phyloP scores from a whole-genome alignment of 2,329 filamentous ascomycete genomes.

The Sporothrix sp. region DNA sequence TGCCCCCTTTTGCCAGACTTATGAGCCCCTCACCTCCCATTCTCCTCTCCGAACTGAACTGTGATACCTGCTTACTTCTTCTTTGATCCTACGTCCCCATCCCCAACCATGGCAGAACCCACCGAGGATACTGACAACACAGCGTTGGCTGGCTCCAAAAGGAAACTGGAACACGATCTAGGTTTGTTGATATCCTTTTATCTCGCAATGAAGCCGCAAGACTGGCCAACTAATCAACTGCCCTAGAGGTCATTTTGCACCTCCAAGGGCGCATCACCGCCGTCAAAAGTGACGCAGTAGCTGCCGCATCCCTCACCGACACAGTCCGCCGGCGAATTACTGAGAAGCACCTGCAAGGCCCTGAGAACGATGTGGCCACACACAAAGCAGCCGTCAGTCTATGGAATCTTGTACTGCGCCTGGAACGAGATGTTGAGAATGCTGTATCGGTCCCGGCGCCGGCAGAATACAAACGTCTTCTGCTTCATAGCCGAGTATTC shows the following conservation, averaged over 20 bases:
- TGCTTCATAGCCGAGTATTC: slow-evolving; percentile 39
- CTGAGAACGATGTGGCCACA: background rate
- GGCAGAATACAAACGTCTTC: slow-evolving; percentile 22
- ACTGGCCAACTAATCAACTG: no score
- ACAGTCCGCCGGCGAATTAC: background rate
- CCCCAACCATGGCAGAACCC: background rate
- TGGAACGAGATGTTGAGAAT: slow-evolving; percentile 1
- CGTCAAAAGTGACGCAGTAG: slow-evolving; percentile 9
- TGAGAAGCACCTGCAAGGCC: background rate
- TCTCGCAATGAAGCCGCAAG: background rate
- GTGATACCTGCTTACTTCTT: no score
- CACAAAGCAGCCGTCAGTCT: slow-evolving; percentile 11
- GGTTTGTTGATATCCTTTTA: background rate
- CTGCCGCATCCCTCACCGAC: slow-evolving; percentile 10
- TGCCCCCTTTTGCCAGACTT: background rate
- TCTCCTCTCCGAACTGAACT: background rate
- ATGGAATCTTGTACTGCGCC: slow-evolving; percentile 14
- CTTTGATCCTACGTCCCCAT: no score
- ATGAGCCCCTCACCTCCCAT: background rate
- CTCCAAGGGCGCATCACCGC: slow-evolving; percentile 11
- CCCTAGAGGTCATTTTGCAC: no score
- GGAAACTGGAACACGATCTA: slow-evolving; percentile 1
- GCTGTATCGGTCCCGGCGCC: slow-evolving; percentile 8
- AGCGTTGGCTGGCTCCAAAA: slow-evolving; percentile 1
- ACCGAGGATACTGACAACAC: background rate